Evolutionary conservation across 2,329 filamentous ascomycete genomes (phyloP).

Genomic region (Blastomyces parvus): DNA sequence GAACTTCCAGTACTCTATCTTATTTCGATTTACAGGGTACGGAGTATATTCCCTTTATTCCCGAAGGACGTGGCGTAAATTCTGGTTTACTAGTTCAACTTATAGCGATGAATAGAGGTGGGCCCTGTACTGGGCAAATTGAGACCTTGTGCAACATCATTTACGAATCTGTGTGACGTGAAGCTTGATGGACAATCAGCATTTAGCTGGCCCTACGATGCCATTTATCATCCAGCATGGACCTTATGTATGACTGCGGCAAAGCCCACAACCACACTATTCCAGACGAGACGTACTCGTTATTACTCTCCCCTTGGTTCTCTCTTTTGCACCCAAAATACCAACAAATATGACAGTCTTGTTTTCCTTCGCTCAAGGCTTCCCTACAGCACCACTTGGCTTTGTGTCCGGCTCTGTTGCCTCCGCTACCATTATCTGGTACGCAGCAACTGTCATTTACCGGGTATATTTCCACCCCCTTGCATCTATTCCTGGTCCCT

Average conservation of each 20-base stretch:
- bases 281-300: background rate
- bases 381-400: background rate
- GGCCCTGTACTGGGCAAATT: too few species aligned
- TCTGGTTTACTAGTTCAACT: background rate
- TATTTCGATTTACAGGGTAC: too few species aligned
- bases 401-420: background rate
- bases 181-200: background rate
- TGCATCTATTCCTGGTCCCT: conserved; percentile 23
- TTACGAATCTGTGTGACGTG: too few species aligned
- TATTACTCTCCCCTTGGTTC: background rate
- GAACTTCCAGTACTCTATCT: too few species aligned
- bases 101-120: too few species aligned
- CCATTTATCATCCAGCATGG: background rate
- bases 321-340: background rate
- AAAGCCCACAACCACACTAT: background rate
- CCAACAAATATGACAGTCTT: background rate
- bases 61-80: too few species aligned
- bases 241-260: background rate
- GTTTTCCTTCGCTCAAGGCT: background rate
- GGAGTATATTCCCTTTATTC: too few species aligned
- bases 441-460: conserved; percentile 14
- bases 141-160: too few species aligned
- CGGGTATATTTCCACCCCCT: conserved; percentile 25
- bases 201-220: background rate
- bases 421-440: background rate